A percentile compares a stretch with the other conserved stretches of the same genome.
Conservation (phyloP, 1,284 basidiomycete species). For the Ustilago shanxiensis region DNA sequence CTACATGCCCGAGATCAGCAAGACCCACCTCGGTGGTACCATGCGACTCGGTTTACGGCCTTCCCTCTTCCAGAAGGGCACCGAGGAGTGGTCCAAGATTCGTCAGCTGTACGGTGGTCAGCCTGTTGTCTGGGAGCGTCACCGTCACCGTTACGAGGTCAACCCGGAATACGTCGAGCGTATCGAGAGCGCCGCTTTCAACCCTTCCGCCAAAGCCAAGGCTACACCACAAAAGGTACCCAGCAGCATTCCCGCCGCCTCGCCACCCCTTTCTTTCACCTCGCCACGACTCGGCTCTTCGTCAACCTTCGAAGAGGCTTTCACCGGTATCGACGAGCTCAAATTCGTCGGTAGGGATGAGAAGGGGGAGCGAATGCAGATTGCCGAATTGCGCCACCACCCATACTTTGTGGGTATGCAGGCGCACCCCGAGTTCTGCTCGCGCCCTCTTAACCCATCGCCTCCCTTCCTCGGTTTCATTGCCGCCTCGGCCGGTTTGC, state of each 20-base stretch:
- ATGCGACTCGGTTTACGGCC: constrained; percentile 97
- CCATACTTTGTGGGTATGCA: constrained; percentile 95
- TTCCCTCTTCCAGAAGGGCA: constrained; percentile 83
- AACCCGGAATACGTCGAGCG: constrained; percentile 87
- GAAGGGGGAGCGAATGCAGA: constrained; percentile 96
- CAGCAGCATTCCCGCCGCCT: constrained; percentile 37
- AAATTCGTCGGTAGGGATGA: constrained; percentile 92
- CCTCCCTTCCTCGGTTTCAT: constrained; percentile 97
- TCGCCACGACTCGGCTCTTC: constrained; percentile 34
- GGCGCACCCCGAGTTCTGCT: constrained; percentile 98
- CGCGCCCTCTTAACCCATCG: constrained; percentile 96
- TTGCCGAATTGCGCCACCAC: constrained; percentile 88
- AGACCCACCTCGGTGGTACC: constrained; percentile 97
- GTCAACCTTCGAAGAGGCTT: constrained; percentile 15
- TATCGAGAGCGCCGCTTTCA: constrained; percentile 74
- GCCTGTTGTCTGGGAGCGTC: constrained; percentile 92
- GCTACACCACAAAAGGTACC: constrained; percentile 37
- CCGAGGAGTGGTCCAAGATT: constrained; percentile 72
- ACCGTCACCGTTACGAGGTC: constrained; percentile 97
- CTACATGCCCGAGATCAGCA: constrained; percentile 99
- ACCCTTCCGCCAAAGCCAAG: constrained; percentile 32
- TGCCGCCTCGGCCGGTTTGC: constrained; percentile 81
- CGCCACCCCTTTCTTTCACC: constrained; percentile 36
- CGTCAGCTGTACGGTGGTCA: constrained; percentile 88
- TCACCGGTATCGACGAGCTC: constrained; percentile 51